Evolutionary conservation across 83 land plant species (phyloP).

Genomic region (Diphasiastrum complanatum): DNA sequence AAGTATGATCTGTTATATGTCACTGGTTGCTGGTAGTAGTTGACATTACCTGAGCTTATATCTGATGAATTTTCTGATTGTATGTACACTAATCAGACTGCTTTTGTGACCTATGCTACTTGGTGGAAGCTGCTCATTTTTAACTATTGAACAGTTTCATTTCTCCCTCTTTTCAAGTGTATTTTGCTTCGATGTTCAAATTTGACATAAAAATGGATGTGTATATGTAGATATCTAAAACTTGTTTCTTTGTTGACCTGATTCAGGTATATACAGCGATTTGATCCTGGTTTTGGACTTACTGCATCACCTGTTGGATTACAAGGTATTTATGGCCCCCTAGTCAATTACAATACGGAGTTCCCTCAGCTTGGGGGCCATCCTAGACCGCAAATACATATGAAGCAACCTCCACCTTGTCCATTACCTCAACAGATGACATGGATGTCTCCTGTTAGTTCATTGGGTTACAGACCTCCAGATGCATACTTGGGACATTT

Average conservation of each 20-base stretch:
- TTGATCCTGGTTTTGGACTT: constrained; percentile 87
- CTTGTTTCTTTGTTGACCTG: not conserved
- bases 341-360: constrained; percentile 63
- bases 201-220: not conserved
- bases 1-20: constrained; percentile 40
- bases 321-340: constrained; percentile 63
- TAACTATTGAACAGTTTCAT: not conserved
- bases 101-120: not conserved
- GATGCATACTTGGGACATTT: constrained; percentile 43
- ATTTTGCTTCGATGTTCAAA: not conserved
- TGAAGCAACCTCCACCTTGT: constrained; percentile 38
- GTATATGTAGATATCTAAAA: not conserved
- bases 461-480: constrained; percentile 41
- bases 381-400: constrained; percentile 44
- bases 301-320: constrained; percentile 53
- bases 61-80: not conserved
- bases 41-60: not conserved
- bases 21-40: not conserved
- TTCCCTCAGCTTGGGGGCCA: constrained; percentile 72
- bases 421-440: constrained; percentile 45
- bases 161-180: not conserved
- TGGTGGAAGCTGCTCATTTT: too few relatives aligned
- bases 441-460: constrained; percentile 35
- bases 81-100: not conserved
- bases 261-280: constrained; percentile 62